phyloP scores from a whole-genome alignment of 257 asterid genomes.

The Solanum peruvianum region DNA sequence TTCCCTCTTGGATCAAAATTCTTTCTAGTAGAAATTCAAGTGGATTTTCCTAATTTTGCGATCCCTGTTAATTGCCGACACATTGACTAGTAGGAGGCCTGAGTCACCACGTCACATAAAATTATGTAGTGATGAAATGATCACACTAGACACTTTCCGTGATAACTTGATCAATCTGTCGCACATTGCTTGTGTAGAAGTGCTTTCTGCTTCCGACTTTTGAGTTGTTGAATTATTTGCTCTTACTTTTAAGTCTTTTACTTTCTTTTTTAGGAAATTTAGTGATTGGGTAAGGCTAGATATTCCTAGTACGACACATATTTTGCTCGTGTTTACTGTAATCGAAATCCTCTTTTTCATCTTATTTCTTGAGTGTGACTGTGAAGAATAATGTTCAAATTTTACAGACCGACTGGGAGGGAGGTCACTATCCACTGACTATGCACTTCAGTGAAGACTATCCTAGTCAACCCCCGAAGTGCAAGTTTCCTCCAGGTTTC shows the following conservation, averaged over 20 bases:
- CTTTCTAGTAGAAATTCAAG: slow-evolving; percentile 49
- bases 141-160: neutral
- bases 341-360: neutral
- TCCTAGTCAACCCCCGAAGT: slow-evolving; percentile 82
- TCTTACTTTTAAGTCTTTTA: neutral
- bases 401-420: slow-evolving; percentile 80
- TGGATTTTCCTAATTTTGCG: slow-evolving; percentile 49
- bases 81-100: slow-evolving; percentile 33
- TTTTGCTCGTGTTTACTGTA: neutral
- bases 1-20: slow-evolving; percentile 11
- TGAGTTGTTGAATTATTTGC: neutral
- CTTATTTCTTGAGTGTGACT: neutral
- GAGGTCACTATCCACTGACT: slow-evolving; percentile 67
- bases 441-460: slow-evolving; percentile 81
- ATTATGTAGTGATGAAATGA: neutral
- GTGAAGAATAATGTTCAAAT: neutral
- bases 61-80: slow-evolving; percentile 60
- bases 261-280: neutral
- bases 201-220: neutral
- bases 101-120: neutral
- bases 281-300: neutral
- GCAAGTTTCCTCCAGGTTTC: slow-evolving; percentile 71
- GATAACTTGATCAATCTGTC: neutral
- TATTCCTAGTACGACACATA: neutral
- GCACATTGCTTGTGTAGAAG: neutral